phyloP scores from a whole-genome alignment of 1,284 basidiomycete species.

The Trametes hirsuta region DNA sequence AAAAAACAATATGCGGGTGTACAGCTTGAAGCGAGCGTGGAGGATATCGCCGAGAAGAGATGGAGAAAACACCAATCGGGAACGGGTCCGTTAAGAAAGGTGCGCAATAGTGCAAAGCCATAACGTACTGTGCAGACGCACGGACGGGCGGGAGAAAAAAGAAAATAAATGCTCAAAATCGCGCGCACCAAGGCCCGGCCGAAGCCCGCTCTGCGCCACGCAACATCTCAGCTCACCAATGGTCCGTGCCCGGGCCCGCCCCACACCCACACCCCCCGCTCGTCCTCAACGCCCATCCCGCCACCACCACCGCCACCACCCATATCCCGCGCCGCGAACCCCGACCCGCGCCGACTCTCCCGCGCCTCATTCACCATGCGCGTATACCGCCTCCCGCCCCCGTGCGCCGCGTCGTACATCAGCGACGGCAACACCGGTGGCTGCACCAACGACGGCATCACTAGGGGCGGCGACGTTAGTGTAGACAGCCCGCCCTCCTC shows the following conservation, averaged over 20 bases:
- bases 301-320: background rate
- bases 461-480: background rate
- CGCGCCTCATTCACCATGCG: constrained; percentile 18
- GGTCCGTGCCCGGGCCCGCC: constrained; percentile 3
- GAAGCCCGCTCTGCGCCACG: background rate
- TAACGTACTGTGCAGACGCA: too few relatives aligned
- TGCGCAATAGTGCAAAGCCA: too few relatives aligned
- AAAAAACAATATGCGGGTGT: too few relatives aligned
- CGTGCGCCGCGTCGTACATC: background rate
- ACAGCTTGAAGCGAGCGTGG: too few relatives aligned
- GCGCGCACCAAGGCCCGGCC: background rate
- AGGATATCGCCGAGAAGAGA: too few relatives aligned
- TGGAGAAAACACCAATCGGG: too few relatives aligned
- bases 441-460: background rate
- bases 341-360: constrained; percentile 3
- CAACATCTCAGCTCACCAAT: background rate
- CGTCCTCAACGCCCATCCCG: constrained; percentile 1
- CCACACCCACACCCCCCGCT: constrained; percentile 12
- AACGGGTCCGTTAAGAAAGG: too few relatives aligned
- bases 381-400: constrained; percentile 9
- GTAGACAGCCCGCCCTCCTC: background rate
- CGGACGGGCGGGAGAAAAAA: too few relatives aligned
- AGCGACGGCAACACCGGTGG: background rate
- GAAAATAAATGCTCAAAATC: background rate
- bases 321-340: background rate